Evolutionary conservation across 208 protist species (phyloP), one percentile per base, ranked within the genome.

Genomic region (Balamuthia mandrillaris): DNA sequence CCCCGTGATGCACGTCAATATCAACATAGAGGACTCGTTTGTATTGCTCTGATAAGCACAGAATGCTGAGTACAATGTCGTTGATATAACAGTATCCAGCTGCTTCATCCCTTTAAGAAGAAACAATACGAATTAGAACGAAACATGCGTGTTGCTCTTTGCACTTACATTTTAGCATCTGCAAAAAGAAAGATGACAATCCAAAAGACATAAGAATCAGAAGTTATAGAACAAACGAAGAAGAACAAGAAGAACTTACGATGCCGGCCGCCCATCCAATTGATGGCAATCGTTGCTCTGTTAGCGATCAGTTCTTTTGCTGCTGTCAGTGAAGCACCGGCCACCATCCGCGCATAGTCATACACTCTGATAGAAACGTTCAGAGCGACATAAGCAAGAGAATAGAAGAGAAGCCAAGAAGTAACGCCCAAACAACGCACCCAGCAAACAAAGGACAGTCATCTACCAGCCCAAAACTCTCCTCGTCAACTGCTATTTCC

Each of bases 81-180:
- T 98, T 98, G 37, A 95, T 84, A 83, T 98, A 98, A 86, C 96
- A 98, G 77, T 97, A 98, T 2, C 96, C 96, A 44, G 89, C 94
- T 3, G 96, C 96, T 88, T 97, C 95, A n/a, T 87, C 85, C 81
- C 94, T 96, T 41, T 96, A 96, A 0, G 95, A 95, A 88, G 97
- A 95, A 88, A 97, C 95, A 18, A 96, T 70, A 84, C 5, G 78
- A 6, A 12, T 66, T 12, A 47, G 18, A 47, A 9, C 42, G 7
- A 52, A 47, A 16, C 14, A 16, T 14, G 7, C 4, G n/a, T 35
- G 63, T 72, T n/a, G n/a, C 14, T 72, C 35, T 44, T 14, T 31
- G 65, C n/a, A 3, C 27, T 2, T 75, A 51, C 41, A 29, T 51
- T 10, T 75, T 44, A 3, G 65, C 65, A 31, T 75, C 39, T 75